A percentile compares a stretch with the other conserved stretches of the same genome.
Evolutionary conservation across 2,329 filamentous ascomycete genomes (phyloP).

Genomic region (Metarhizium album): DNA sequence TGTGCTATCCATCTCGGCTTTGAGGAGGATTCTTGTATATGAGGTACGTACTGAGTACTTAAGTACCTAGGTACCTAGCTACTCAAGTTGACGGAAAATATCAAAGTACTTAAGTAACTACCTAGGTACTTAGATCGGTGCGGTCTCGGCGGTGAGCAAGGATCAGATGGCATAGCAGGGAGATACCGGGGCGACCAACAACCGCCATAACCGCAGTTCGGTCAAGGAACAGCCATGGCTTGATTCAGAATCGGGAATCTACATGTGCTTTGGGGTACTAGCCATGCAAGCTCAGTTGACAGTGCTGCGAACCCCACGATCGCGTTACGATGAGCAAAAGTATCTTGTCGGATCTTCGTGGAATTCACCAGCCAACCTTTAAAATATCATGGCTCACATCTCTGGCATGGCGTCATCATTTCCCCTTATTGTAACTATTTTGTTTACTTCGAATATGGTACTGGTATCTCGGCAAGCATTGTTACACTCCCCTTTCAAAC

Average conservation of each 20-base stretch:
- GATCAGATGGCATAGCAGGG: too few species aligned
- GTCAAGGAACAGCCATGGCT: background rate
- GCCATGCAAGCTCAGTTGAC: background rate
- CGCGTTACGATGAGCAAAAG: background rate
- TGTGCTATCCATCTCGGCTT: background rate
- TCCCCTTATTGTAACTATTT: background rate
- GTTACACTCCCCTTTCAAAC: conserved; percentile 1
- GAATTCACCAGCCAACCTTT: background rate
- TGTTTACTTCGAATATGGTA: background rate
- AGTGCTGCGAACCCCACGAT: background rate
- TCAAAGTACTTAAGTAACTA: too few species aligned
- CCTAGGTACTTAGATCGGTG: too few species aligned
- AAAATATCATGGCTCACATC: too few species aligned
- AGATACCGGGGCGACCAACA: background rate
- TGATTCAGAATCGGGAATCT: background rate
- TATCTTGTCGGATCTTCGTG: background rate
- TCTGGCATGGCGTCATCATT: background rate
- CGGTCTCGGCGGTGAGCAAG: conserved; percentile 8
- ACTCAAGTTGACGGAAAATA: too few species aligned
- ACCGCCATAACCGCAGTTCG: background rate
- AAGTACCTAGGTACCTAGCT: too few species aligned
- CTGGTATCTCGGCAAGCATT: conserved; percentile 9
- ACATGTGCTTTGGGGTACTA: background rate
- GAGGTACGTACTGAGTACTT: too few species aligned
- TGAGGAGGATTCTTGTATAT: background rate